Evolutionary conservation across 176 grass and related monocot genomes (phyloP).

Genomic region (Carex pumila): DNA sequence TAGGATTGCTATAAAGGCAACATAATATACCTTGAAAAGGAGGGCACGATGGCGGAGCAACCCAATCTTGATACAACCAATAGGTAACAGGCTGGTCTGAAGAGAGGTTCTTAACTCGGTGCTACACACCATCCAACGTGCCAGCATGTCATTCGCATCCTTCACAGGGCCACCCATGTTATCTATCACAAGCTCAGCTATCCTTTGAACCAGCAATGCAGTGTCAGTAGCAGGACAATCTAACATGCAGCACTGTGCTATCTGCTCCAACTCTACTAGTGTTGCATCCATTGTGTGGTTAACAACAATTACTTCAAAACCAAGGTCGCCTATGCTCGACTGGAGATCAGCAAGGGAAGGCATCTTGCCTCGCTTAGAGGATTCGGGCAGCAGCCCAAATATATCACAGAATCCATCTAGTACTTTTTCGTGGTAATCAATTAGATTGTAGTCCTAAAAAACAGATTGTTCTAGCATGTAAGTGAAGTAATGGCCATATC

Average conservation of each 20-base stretch:
- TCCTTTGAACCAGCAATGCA: constrained; percentile 74
- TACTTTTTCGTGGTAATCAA: constrained; percentile 96
- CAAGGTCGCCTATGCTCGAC: constrained; percentile 82
- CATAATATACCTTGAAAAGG: constrained; percentile 79
- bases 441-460: constrained; percentile 79
- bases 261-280: constrained; percentile 84
- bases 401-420: constrained; percentile 98
- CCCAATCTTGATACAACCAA: constrained; percentile 93
- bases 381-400: constrained; percentile 54
- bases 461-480: neutral
- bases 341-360: constrained; percentile 87
- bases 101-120: constrained; percentile 74
- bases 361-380: constrained; percentile 62
- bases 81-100: constrained; percentile 88
- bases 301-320: constrained; percentile 97
- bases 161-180: constrained; percentile 93
- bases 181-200: constrained; percentile 90
- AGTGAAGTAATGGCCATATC: neutral
- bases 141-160: constrained; percentile 78
- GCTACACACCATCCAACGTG: constrained; percentile 80
- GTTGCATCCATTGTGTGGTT: constrained; percentile 78
- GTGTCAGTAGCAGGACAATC: constrained; percentile 70
- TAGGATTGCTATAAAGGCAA: neutral
- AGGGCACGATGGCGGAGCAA: constrained; percentile 85
- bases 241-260: constrained; percentile 82